Conservation (phyloP, 768 basidiomycete genomes). For the Phallus indusiatus region DNA sequence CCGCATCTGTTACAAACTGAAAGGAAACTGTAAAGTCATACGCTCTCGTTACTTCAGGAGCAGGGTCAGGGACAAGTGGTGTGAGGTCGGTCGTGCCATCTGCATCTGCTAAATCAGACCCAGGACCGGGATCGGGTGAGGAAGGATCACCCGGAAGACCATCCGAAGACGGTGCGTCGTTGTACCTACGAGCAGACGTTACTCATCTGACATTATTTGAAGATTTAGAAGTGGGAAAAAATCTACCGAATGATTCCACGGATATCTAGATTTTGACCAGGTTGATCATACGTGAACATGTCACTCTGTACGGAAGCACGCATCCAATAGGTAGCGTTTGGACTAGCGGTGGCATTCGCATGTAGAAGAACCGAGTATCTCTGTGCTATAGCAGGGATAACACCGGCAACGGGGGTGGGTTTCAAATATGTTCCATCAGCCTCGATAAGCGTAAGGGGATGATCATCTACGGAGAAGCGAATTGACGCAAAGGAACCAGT, state of each 20-base stretch:
- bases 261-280: constrained; percentile 3
- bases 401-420: constrained; percentile 28
- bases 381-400: constrained; percentile 38
- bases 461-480: constrained; percentile 36
- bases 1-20: constrained; percentile 14
- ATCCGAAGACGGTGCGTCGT: constrained; percentile 2
- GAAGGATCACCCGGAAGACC: not conserved
- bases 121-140: constrained; percentile 4
- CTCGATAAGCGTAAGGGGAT: constrained; percentile 37
- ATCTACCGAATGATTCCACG: constrained; percentile 2
- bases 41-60: constrained; percentile 1
- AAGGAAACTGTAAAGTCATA: constrained; percentile 16
- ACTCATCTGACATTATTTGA: too few species aligned
- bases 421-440: constrained; percentile 37
- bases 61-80: constrained; percentile 1
- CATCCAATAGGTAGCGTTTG: constrained; percentile 29
- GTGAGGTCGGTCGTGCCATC: not conserved
- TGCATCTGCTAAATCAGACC: not conserved
- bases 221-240: not conserved
- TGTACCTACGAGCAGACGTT: not conserved
- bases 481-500: constrained; percentile 38
- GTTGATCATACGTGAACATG: constrained; percentile 20
- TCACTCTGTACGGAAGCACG: constrained; percentile 28
- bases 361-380: constrained; percentile 39
- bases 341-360: constrained; percentile 29